phyloP scores from a whole-genome alignment of 352 stramenopile species.

The Aphanomyces invadans region DNA sequence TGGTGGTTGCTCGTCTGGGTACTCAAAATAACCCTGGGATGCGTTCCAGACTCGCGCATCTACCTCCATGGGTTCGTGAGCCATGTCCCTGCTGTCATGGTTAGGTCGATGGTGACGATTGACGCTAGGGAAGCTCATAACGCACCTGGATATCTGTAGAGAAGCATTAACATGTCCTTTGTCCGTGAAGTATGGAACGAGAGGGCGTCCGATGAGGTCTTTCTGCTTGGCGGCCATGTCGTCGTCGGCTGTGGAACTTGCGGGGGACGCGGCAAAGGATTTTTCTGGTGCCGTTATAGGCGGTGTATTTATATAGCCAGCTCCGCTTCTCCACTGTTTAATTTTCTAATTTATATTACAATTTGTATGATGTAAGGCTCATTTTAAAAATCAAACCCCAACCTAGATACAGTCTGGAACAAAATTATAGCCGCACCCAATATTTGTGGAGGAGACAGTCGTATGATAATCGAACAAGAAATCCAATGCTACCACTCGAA shows the following conservation, averaged over 20 bases:
- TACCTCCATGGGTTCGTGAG: constrained; percentile 53
- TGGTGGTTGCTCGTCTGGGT: constrained; percentile 39
- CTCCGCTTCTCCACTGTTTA: too few relatives aligned
- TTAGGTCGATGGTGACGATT: not conserved
- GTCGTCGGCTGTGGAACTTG: not conserved
- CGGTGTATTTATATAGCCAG: not conserved
- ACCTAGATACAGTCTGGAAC: not conserved
- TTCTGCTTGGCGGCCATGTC: constrained; percentile 1
- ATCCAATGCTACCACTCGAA: not conserved
- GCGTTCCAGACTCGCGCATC: constrained; percentile 81
- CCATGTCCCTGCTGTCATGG: constrained; percentile 1
- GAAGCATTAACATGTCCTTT: constrained; percentile 69
- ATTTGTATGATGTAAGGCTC: too few relatives aligned
- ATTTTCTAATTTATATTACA: too few relatives aligned
- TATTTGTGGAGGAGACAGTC: not conserved
- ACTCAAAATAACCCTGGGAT: constrained; percentile 76
- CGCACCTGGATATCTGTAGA: constrained; percentile 34
- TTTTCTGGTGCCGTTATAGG: not conserved
- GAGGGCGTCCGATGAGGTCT: constrained; percentile 49
- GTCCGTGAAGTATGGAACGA: constrained; percentile 69
- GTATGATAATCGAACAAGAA: too few relatives aligned
- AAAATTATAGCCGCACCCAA: not conserved
- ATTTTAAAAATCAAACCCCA: too few relatives aligned
- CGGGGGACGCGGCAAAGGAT: not conserved
- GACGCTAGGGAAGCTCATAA: not conserved